Conservation (phyloP, 2,329 filamentous ascomycete genomes). For the Teratosphaeria epicoccoides region DNA sequence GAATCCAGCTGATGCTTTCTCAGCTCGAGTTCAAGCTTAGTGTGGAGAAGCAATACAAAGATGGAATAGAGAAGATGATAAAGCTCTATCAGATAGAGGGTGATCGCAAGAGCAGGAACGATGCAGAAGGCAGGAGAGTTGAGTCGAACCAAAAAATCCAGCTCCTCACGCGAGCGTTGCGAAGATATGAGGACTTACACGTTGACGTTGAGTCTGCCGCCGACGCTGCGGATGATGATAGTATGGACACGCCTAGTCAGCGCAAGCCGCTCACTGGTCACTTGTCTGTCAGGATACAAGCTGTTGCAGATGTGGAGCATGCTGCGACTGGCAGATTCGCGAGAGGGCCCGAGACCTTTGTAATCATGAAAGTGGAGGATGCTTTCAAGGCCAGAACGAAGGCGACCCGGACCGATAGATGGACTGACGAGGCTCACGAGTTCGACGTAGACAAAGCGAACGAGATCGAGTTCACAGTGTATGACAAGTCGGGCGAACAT, state of each 20-base stretch:
- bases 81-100: conserved; percentile 95
- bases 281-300: conserved; percentile 73
- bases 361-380: conserved; percentile 95
- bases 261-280: conserved; percentile 92
- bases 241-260: conserved; percentile 87
- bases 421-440: conserved; percentile 83
- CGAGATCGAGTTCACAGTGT: conserved; percentile 94
- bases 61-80: conserved; percentile 98
- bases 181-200: conserved; percentile 93
- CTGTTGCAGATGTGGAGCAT: conserved; percentile 91
- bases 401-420: conserved; percentile 74
- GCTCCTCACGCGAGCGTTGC: conserved; percentile 85
- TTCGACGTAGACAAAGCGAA: conserved; percentile 97
- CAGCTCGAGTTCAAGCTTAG: conserved; percentile 98
- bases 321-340: conserved; percentile 72
- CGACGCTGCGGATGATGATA: conserved; percentile 66
- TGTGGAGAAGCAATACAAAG: conserved; percentile 97
- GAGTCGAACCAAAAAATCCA: conserved; percentile 98
- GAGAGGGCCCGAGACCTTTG: conserved; percentile 85
- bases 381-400: conserved; percentile 79
- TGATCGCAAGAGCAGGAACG: conserved; percentile 86
- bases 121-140: conserved; percentile 77
- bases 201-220: conserved; percentile 56
- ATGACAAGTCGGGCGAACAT: conserved; percentile 84
- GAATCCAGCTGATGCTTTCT: conserved; percentile 97